phyloP scores from a whole-genome alignment of 2,329 filamentous ascomycete species.

The Lecanicillium sp. region DNA sequence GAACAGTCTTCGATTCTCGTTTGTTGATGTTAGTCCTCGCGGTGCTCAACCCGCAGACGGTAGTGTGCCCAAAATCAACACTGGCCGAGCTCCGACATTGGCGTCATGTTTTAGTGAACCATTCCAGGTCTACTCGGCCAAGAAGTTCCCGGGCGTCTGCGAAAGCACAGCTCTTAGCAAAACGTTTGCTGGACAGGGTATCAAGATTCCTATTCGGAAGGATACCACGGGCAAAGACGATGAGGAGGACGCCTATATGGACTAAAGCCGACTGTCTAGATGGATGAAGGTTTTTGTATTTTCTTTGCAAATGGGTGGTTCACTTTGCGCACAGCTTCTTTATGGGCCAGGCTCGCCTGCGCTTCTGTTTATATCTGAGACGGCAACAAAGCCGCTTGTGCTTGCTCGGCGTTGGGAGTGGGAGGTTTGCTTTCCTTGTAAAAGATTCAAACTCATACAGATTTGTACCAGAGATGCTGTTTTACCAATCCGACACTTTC shows the following conservation, averaged over 20 bases:
- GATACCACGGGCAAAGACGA: slow-evolving; percentile 55
- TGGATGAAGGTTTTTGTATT: too few relatives aligned
- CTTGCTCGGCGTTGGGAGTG: too few relatives aligned
- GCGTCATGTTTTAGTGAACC: slow-evolving; percentile 79
- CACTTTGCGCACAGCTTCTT: too few relatives aligned
- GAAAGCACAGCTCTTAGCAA: slow-evolving; percentile 89
- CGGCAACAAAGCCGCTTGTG: too few relatives aligned
- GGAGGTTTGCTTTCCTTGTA: too few relatives aligned
- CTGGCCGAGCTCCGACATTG: slow-evolving; percentile 70
- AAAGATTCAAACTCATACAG: too few relatives aligned
- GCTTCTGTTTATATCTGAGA: too few relatives aligned
- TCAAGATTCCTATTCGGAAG: slow-evolving; percentile 94
- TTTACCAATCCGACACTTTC: too few relatives aligned
- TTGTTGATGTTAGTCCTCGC: slow-evolving; percentile 71
- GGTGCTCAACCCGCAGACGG: slow-evolving; percentile 28
- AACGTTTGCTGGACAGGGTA: slow-evolving; percentile 85
- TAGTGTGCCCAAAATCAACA: slow-evolving; percentile 50
- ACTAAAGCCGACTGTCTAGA: too few relatives aligned
- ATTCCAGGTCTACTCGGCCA: slow-evolving; percentile 92
- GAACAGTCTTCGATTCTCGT: slow-evolving; percentile 56
- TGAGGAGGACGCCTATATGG: slow-evolving; percentile 32
- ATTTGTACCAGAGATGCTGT: too few relatives aligned
- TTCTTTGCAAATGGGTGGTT: too few relatives aligned
- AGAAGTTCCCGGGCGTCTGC: slow-evolving; percentile 97
- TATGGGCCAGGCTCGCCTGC: too few relatives aligned